Evolutionary conservation across 2,329 filamentous ascomycete species (phyloP), one percentile per base, ranked within the genome.

Genomic region (Diaporthe citriasiana): DNA sequence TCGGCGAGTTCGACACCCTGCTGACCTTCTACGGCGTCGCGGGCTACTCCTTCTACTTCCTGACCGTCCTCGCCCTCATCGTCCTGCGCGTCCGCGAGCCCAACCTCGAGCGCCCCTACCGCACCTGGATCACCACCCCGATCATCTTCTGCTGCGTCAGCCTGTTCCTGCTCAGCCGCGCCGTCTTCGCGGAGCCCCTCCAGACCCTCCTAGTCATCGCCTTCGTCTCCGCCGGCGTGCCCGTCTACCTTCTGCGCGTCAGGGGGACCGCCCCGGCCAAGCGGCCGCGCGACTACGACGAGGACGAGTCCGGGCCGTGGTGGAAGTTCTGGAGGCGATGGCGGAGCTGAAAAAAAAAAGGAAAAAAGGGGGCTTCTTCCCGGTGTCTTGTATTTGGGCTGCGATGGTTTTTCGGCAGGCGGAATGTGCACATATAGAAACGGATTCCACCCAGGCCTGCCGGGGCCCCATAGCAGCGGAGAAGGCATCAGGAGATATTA

Each of bases 71-170:
- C 0, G 97, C 97, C 0, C 88, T 99, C 65, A 98, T 99, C 76
- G 90, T 99, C 70, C 87, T 99, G 76, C 89, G 97, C 40, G 94
- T 98, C 40, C 90, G 90, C 76, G 97, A 99, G 82, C 97, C 97
- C 5, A 88, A 92, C 76, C 88, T 99, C 59, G 95, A 98, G 82
- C 87, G 97, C 35, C 96, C 97, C 0, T 99, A 99, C 84, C 93
- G 92, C 82, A 98, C 95, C 4, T 99, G 96, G 97, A 98, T 99
- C 80, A 93, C 93, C 0, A 99, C 97, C 3, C 97, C 97, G 15
- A 96, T 99, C 77, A 96, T 98, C 73, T 99, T 99, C 82, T 99
- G 97, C 88, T 99, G 97, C 81, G 97, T 99, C 51, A 97, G 94
- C 81, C 83, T 99, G 77, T 99, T 99, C 81, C 83, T 99, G 77